Percentiles rank a stretch among this genome's conserved stretches.
Conservation (phyloP, 2,329 filamentous ascomycete genomes). For the Tolypocladium tundrense region DNA sequence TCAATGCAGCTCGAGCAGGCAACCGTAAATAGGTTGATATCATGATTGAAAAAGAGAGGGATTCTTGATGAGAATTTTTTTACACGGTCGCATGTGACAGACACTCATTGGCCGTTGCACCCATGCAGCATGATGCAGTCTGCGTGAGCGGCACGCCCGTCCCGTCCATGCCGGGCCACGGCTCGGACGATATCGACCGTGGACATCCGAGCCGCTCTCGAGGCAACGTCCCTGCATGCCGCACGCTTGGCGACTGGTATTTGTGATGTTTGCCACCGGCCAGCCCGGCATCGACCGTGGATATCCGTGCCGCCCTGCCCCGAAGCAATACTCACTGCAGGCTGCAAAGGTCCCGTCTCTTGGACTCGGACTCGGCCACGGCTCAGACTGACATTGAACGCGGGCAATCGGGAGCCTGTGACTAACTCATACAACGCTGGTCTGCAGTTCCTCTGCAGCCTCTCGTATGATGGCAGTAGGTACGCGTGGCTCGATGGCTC, state of each 20-base stretch:
- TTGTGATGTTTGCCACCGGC: background rate
- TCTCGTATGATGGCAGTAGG: background rate
- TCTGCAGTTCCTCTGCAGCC: background rate
- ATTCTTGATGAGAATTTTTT: background rate
- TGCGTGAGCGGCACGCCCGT: background rate
- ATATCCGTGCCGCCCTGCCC: background rate
- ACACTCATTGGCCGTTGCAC: background rate
- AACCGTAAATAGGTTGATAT: conserved; percentile 5
- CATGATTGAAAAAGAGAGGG: conserved; percentile 2
- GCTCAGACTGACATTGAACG: background rate
- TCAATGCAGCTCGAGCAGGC: background rate
- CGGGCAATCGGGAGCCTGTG: background rate
- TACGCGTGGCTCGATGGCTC: background rate
- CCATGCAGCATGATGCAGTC: background rate
- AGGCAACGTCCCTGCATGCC: background rate
- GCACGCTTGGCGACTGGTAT: background rate
- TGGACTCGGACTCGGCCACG: background rate
- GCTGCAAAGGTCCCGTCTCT: background rate
- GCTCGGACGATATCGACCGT: background rate
- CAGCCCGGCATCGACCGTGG: background rate
- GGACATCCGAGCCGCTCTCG: background rate
- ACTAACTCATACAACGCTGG: background rate
- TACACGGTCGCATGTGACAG: background rate
- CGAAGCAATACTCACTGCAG: background rate
- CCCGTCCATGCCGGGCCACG: background rate